Evolutionary conservation across 2,329 filamentous ascomycete species (phyloP).

Genomic region (Fusarium sp.): DNA sequence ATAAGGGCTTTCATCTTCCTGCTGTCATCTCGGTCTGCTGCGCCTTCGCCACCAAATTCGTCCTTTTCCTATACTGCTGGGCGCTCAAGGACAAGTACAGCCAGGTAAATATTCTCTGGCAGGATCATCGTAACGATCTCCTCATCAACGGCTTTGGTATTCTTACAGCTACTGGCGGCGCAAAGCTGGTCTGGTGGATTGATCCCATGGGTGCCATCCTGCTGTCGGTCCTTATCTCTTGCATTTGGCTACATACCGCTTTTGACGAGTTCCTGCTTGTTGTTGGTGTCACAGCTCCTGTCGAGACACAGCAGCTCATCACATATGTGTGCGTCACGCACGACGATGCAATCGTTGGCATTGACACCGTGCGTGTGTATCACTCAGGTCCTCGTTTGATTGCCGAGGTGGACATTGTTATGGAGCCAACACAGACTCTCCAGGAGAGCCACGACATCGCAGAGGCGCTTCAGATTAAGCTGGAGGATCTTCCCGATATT

Average conservation of each 20-base stretch:
- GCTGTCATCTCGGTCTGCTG: slow-evolving; percentile 86
- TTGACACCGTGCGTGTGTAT: slow-evolving; percentile 95
- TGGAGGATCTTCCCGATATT: slow-evolving; percentile 90
- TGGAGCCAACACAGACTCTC: slow-evolving; percentile 80
- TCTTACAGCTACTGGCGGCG: slow-evolving; percentile 88
- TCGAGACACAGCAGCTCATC: slow-evolving; percentile 89
- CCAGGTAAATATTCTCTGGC: slow-evolving; percentile 92
- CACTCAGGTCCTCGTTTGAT: slow-evolving; percentile 89
- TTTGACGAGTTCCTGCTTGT: slow-evolving; percentile 91
- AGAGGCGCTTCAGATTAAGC: slow-evolving; percentile 91
- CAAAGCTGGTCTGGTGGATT: slow-evolving; percentile 92
- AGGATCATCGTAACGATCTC: slow-evolving; percentile 97
- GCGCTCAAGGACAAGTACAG: slow-evolving; percentile 89
- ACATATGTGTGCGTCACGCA: slow-evolving; percentile 94
- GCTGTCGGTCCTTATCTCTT: slow-evolving; percentile 80
- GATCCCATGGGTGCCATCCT: slow-evolving; percentile 92
- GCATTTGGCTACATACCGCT: slow-evolving; percentile 85
- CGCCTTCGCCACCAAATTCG: slow-evolving; percentile 86
- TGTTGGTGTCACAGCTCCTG: slow-evolving; percentile 87
- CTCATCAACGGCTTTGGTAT: slow-evolving; percentile 95
- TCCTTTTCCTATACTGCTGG: slow-evolving; percentile 92
- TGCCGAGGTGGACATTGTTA: slow-evolving; percentile 96
- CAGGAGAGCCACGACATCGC: slow-evolving; percentile 90
- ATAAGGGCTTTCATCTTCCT: slow-evolving; percentile 78
- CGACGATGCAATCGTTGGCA: slow-evolving; percentile 80